Base-by-base conservation (phyloP, 2,329 filamentous ascomycete species). In the Cytospora paraplurivora region DNA sequence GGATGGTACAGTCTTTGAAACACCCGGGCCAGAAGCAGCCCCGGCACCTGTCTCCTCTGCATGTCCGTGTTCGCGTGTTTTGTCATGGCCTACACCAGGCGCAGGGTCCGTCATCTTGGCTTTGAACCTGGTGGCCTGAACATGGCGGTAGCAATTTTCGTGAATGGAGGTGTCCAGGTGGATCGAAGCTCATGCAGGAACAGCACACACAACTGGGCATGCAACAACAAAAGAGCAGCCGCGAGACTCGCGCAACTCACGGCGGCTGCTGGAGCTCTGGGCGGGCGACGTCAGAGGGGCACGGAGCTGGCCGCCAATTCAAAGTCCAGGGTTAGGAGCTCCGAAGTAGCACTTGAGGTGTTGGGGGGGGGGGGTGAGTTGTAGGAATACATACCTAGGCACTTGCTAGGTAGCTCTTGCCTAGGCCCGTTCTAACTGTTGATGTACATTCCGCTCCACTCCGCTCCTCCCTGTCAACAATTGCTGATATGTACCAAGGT, bases 61-160 rank as follows among this genome's bases (percentile, higher is more conserved):
- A 53, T 61, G 38, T 61, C 34, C 51, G 50, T 52, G 41, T 55
- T 55, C 59, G 19, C 37, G 51, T 49, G 47, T 19, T 41, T 15
- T 67, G 34, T 62, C 57, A 56, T 61, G 50, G 64, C 58, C 62
- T 55, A 50, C 58, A 58, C 55, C 62, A 64, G 53, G 64, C 58
- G 10, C 64, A 62, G 54, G 58, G 41, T 66, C 64, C 62, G 64
- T 66, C 64, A 66, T 66, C 64, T 66, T 66, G 58, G 62, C 49
- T 61, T 58, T 38, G 44, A 52, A 33, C 54, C 58, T 66, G 62
- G 58, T 47, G 62, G 58, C 54, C 62, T 64, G 35, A 64, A 55
- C 64, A 66, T 66, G 62, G 54, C 64, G 64, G 21, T 7, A 35
- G 7, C 4, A 52, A 19, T 47, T 47, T 47, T 47, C n/a, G 44